These are phyloP conservation scores for Cystobasidium pallidum DNA, from an alignment of 1,284 basidiomycete species.

Conservation along the genomic window DNA sequence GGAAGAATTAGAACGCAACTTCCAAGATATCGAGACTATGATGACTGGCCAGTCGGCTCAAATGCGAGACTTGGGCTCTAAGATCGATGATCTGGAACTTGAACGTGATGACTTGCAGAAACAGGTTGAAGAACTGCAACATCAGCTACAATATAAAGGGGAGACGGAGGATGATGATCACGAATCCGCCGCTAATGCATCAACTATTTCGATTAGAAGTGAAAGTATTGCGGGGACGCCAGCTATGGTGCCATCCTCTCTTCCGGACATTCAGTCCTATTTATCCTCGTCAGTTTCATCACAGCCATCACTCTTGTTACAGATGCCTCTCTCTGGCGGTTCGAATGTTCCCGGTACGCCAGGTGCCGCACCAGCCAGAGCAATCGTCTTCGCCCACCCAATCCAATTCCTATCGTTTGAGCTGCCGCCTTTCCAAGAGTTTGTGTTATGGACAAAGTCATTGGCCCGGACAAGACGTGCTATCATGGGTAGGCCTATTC, in stretches of 20 bases:
- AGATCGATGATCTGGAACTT: slow-evolving; percentile 41
- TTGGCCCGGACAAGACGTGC: slow-evolving; percentile 68
- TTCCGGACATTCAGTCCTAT: slow-evolving; percentile 10
- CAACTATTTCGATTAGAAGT: slow-evolving; percentile 24
- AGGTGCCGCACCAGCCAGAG: slow-evolving; percentile 36
- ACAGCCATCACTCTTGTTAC: slow-evolving; percentile 15
- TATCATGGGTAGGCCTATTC: slow-evolving; percentile 24
- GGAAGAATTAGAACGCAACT: slow-evolving; percentile 68
- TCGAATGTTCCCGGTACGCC: slow-evolving; percentile 38
- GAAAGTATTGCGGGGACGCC: slow-evolving; percentile 20
- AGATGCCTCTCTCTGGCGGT: slow-evolving; percentile 26
- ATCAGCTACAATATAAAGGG: background rate
- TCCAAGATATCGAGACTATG: slow-evolving; percentile 46
- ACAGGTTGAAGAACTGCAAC: slow-evolving; percentile 28
- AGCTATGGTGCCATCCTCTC: slow-evolving; percentile 14
- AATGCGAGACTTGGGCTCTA: slow-evolving; percentile 44
- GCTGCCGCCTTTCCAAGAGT: slow-evolving; percentile 78
- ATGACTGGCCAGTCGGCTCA: slow-evolving; percentile 42
- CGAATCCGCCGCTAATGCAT: slow-evolving; percentile 19
- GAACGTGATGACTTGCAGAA: slow-evolving; percentile 38
- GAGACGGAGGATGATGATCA: background rate
- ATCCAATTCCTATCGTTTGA: slow-evolving; percentile 51
- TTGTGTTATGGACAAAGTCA: slow-evolving; percentile 77
- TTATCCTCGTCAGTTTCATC: slow-evolving; percentile 3
- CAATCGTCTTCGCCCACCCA: slow-evolving; percentile 33